These are phyloP conservation scores for Myxozyma monticola DNA, from an alignment of 805 yeast species.

Conservation along the genomic window DNA sequence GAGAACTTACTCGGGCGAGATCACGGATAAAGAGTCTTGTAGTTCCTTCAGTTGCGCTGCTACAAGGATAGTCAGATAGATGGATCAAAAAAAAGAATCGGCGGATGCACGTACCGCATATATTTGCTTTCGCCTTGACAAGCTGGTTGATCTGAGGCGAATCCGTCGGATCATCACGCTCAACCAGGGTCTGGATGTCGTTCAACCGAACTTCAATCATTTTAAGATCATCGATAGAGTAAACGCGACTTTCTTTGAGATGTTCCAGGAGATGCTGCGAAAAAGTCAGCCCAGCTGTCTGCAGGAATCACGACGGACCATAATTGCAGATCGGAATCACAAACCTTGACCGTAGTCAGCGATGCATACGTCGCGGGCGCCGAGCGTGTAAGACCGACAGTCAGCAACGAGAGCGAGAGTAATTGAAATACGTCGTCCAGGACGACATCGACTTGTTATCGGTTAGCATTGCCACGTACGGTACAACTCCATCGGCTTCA, in stretches of 20 bases:
- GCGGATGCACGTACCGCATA: conserved; percentile 48
- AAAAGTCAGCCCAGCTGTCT: too few species aligned
- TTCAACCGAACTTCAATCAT: conserved; percentile 73
- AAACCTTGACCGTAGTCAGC: conserved; percentile 63
- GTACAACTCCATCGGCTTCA: neutral
- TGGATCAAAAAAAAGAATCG: neutral
- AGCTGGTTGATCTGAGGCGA: conserved; percentile 61
- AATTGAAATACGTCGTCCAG: conserved; percentile 90
- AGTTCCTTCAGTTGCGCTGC: conserved; percentile 56
- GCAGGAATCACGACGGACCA: too few species aligned
- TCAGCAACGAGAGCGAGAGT: conserved; percentile 79
- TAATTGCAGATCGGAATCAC: too few species aligned
- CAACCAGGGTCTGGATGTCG: conserved; percentile 67
- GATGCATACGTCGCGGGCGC: conserved; percentile 96
- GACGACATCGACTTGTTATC: conserved; percentile 60
- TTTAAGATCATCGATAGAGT: conserved; percentile 76
- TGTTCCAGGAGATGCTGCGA: conserved; percentile 81
- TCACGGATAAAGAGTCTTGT: conserved; percentile 54
- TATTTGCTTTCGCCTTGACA: conserved; percentile 63
- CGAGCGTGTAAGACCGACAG: conserved; percentile 85
- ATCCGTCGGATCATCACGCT: conserved; percentile 41
- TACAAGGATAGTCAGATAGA: neutral
- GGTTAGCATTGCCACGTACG: conserved; percentile 37
- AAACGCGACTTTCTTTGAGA: conserved; percentile 74
- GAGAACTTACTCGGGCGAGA: conserved; percentile 37